Conservation (phyloP, 2,329 filamentous ascomycete species). For the Exophiala lecanii-corni region DNA sequence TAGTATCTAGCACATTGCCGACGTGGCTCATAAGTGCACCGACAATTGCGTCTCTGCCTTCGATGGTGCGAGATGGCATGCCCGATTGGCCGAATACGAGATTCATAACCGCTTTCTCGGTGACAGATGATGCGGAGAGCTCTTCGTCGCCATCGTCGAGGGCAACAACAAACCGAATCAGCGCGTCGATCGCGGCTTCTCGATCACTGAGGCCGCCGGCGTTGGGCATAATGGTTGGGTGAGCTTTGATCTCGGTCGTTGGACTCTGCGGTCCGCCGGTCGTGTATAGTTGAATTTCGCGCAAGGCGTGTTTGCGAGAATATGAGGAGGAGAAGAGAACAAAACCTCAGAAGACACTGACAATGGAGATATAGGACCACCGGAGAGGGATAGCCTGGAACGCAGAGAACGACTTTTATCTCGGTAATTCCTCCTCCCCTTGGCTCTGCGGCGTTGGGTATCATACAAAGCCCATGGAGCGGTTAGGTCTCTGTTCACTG, state of each 20-base stretch:
- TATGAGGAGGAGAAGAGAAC: too few relatives aligned
- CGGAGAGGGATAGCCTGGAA: too few relatives aligned
- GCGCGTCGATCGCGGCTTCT: conserved; percentile 15
- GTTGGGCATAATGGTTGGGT: too few relatives aligned
- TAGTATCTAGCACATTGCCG: conserved; percentile 13
- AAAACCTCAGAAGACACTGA: too few relatives aligned
- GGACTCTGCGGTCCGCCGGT: not conserved
- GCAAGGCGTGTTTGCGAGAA: not conserved
- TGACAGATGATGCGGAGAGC: conserved; percentile 12
- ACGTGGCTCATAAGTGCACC: conserved; percentile 9
- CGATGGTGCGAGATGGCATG: not conserved
- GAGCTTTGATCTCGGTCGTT: not conserved
- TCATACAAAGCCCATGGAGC: too few relatives aligned
- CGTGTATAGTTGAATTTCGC: not conserved
- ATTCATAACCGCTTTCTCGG: conserved; percentile 9
- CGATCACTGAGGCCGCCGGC: conserved; percentile 14
- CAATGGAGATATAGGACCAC: too few relatives aligned
- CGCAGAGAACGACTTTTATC: too few relatives aligned
- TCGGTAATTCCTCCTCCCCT: too few relatives aligned
- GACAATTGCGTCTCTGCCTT: conserved; percentile 9
- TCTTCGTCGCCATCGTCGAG: conserved; percentile 12
- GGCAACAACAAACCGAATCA: conserved; percentile 14
- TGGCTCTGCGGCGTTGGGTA: too few relatives aligned
- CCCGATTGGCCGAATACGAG: conserved; percentile 6
- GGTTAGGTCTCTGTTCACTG: too few relatives aligned